These are phyloP conservation scores for Sporothrix humicola DNA, from an alignment of 2,329 filamentous ascomycete species.

Conservation along the genomic window DNA sequence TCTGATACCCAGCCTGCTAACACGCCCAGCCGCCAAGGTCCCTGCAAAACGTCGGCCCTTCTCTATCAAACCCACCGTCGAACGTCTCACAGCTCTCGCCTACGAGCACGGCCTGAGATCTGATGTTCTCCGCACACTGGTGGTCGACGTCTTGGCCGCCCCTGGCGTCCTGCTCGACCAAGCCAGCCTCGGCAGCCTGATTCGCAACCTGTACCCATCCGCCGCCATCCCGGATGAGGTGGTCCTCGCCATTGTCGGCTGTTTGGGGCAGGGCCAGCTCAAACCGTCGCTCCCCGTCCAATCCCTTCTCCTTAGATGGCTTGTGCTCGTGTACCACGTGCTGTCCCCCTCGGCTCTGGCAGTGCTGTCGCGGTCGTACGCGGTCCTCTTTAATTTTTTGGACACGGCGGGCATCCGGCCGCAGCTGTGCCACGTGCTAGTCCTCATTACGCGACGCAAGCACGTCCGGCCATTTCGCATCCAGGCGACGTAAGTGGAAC, in stretches of 20 bases:
- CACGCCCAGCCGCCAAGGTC: constrained; percentile 58
- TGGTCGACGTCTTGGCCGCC: constrained; percentile 69
- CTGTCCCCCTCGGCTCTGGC: constrained; percentile 61
- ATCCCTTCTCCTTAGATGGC: constrained; percentile 74
- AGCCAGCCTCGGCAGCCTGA: constrained; percentile 68
- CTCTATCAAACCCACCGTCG: constrained; percentile 67
- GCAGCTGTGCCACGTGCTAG: constrained; percentile 76
- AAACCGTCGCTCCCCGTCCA: constrained; percentile 77
- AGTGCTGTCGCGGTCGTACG: constrained; percentile 72
- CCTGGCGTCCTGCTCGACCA: constrained; percentile 71
- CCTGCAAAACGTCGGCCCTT: constrained; percentile 69
- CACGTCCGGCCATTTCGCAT: constrained; percentile 86
- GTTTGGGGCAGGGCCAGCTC: constrained; percentile 75
- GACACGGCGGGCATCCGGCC: constrained; percentile 76
- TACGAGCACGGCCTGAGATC: constrained; percentile 72
- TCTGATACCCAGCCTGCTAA: neutral
- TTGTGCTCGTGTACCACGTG: constrained; percentile 75
- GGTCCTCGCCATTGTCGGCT: constrained; percentile 70
- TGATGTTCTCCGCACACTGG: constrained; percentile 63
- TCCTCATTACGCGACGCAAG: constrained; percentile 76
- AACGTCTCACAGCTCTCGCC: constrained; percentile 65
- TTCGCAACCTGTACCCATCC: constrained; percentile 78
- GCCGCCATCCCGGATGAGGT: constrained; percentile 65
- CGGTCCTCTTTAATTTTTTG: constrained; percentile 78
- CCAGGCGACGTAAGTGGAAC: constrained; percentile 66